Evolutionary conservation across 164 flowering plant genomes (phyloP).

Genomic region (Aristolochia fimbriata): DNA sequence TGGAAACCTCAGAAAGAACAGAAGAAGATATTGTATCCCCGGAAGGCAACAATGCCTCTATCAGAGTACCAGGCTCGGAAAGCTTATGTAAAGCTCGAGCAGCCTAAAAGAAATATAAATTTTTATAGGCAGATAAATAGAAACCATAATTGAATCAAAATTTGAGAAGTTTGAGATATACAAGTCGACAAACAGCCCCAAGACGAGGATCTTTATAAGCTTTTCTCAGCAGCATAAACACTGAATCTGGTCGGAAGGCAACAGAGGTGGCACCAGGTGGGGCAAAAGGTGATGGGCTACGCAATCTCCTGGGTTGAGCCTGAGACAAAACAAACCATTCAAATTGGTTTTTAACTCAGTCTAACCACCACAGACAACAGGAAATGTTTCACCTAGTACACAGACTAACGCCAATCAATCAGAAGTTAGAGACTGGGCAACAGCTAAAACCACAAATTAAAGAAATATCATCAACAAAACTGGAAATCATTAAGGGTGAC

Average conservation of each 20-base stretch:
- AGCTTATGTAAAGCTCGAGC: conserved; percentile 52
- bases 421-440: too few relatives aligned
- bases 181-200: conserved; percentile 58
- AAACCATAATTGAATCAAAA: background rate
- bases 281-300: conserved; percentile 36
- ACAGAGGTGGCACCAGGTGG: conserved; percentile 39
- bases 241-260: conserved; percentile 64
- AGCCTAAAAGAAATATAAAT: conserved; percentile 33
- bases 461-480: too few relatives aligned
- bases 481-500: too few relatives aligned
- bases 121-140: background rate
- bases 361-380: too few relatives aligned
- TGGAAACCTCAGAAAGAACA: conserved; percentile 27
- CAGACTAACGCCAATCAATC: too few relatives aligned
- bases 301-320: conserved; percentile 65
- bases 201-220: conserved; percentile 70
- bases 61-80: conserved; percentile 30
- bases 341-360: background rate
- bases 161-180: conserved; percentile 16
- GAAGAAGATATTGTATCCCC: conserved; percentile 21
- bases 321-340: background rate
- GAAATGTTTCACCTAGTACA: too few relatives aligned
- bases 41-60: conserved; percentile 24
- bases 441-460: too few relatives aligned
- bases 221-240: conserved; percentile 57